These are phyloP conservation scores for Neodidymelliopsis sp. DNA, from an alignment of 2,329 filamentous ascomycete genomes.

Conservation along the genomic window DNA sequence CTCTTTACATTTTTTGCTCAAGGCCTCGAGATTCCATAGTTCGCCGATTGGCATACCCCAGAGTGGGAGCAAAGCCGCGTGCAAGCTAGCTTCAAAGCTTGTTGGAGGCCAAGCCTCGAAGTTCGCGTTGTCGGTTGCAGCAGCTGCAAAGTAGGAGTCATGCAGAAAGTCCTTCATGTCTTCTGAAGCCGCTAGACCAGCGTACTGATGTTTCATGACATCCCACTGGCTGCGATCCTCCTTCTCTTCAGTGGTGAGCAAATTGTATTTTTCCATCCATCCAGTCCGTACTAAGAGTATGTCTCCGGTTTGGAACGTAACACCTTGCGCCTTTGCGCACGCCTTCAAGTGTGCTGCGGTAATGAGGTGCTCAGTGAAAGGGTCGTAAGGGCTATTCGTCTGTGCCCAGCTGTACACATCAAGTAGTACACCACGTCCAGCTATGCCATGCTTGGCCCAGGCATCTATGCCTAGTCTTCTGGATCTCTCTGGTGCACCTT, in stretches of 20 bases:
- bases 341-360: slow-evolving; percentile 27
- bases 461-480: slow-evolving; percentile 44
- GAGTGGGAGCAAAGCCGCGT: slow-evolving; percentile 32
- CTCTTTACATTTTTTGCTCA: slow-evolving; percentile 39
- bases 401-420: slow-evolving; percentile 55
- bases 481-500: slow-evolving; percentile 24
- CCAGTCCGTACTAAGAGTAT: slow-evolving; percentile 43
- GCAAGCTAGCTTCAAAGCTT: slow-evolving; percentile 27
- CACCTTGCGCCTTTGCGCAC: slow-evolving; percentile 26
- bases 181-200: slow-evolving; percentile 82
- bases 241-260: slow-evolving; percentile 17
- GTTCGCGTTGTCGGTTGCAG: slow-evolving; percentile 43
- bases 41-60: slow-evolving; percentile 48
- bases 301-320: slow-evolving; percentile 36
- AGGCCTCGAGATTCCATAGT: slow-evolving; percentile 44
- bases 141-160: slow-evolving; percentile 59
- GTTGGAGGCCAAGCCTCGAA: slow-evolving; percentile 42
- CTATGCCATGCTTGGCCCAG: slow-evolving; percentile 63
- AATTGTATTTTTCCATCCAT: slow-evolving; percentile 26
- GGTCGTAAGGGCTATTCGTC: slow-evolving; percentile 26
- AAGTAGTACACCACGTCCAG: slow-evolving; percentile 62
- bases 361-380: slow-evolving; percentile 31
- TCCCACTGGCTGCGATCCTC: slow-evolving; percentile 18
- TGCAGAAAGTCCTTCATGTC: slow-evolving; percentile 85
- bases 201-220: slow-evolving; percentile 28